Percentiles rank a stretch among this genome's conserved stretches.
Evolutionary conservation across 495 filamentous ascomycete species (phyloP).

Genomic region (Annulohypoxylon moriforme): DNA sequence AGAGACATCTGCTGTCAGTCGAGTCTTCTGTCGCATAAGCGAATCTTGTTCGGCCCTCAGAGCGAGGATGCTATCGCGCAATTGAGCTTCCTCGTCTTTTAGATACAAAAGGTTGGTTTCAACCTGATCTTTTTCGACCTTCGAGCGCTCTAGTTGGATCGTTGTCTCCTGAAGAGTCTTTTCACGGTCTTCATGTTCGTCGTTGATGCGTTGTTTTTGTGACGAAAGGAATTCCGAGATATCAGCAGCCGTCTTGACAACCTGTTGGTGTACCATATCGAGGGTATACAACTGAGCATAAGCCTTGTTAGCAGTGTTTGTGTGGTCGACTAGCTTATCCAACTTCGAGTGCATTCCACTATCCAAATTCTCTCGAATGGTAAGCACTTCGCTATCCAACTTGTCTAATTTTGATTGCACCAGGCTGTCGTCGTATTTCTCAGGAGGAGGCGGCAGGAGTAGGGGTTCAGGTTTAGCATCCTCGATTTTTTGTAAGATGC

Average conservation of each 20-base stretch:
- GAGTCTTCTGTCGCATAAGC: conserved; percentile 75
- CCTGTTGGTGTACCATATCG: conserved; percentile 89
- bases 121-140: conserved; percentile 81
- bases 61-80: conserved; percentile 53
- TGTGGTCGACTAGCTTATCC: conserved; percentile 81
- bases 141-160: conserved; percentile 79
- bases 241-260: conserved; percentile 84
- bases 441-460: conserved; percentile 51
- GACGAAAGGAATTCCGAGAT: conserved; percentile 85
- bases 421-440: conserved; percentile 56
- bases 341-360: conserved; percentile 81
- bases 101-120: conserved; percentile 77
- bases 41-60: conserved; percentile 76
- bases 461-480: conserved; percentile 59
- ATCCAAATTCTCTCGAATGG: conserved; percentile 56
- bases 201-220: conserved; percentile 80
- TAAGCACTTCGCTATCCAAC: conserved; percentile 45
- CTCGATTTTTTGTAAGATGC: conserved; percentile 66
- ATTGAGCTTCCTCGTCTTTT: conserved; percentile 58
- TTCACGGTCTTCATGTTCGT: conserved; percentile 82
- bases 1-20: conserved; percentile 83
- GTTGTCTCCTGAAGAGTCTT: conserved; percentile 84
- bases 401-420: conserved; percentile 50
- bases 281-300: conserved; percentile 77
- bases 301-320: conserved; percentile 65